Percentiles rank a stretch among this genome's conserved stretches.
phyloP scores from a whole-genome alignment of 768 basidiomycete species.

The Boletus coccyginus region DNA sequence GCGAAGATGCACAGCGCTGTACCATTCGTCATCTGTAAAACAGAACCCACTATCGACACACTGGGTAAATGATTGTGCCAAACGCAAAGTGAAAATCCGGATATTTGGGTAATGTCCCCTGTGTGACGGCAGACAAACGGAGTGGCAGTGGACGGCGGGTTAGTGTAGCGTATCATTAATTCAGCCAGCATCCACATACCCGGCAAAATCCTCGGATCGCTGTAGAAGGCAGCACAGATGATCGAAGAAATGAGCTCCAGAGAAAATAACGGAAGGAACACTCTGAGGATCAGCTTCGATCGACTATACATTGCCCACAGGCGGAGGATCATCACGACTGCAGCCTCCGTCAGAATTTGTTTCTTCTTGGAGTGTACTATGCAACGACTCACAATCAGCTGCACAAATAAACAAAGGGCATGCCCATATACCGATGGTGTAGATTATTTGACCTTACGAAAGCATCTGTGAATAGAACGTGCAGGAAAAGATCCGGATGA shows the following conservation, averaged over 20 bases:
- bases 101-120: neutral
- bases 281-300: neutral
- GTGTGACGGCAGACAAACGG: too few species aligned
- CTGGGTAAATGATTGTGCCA: too few species aligned
- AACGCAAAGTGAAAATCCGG: neutral
- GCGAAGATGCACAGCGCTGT: neutral
- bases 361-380: neutral
- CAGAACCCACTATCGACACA: neutral
- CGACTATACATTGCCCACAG: constrained; percentile 2
- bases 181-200: neutral
- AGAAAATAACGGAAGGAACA: neutral
- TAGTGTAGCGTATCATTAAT: neutral
- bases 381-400: constrained; percentile 2
- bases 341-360: neutral
- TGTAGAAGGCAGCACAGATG: neutral
- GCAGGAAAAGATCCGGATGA: too few species aligned
- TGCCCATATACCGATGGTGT: neutral
- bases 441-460: constrained; percentile 1
- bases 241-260: neutral
- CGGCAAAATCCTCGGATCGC: neutral
- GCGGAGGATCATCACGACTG: neutral
- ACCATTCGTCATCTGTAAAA: neutral
- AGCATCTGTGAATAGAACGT: neutral
- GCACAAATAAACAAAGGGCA: neutral
- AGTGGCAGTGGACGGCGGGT: neutral